Base-by-base conservation (phyloP, 805 yeast genomes). In the Cyberlindnera maritima region DNA sequence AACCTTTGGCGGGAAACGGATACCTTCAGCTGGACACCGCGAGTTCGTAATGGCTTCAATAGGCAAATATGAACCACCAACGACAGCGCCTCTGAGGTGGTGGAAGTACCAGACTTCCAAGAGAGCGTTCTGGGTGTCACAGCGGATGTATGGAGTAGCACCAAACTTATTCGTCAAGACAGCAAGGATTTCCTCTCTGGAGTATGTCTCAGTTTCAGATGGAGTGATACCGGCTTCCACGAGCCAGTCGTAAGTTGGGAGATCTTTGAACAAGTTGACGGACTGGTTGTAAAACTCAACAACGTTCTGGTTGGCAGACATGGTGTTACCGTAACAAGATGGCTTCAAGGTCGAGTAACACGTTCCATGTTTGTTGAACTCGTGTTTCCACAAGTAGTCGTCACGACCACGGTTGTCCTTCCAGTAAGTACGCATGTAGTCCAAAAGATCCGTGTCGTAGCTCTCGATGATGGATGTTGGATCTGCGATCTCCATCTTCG, bases 21-120 rank as follows among this genome's bases (percentile, higher is more conserved):
- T 85, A 3, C 91, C 92, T 6, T 66, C 54, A 2, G 69, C 75
- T 3, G 89, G 90, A 66, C 98, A 92, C 43, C 77, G 74, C 4
- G 85, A 70, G 28, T 71, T 65, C 17, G 75, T 60, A 45, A 80
- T 57, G 2, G 84, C 61, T 43, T 86, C 88, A 37, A 85, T 79
- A 17, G 83, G 81, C 21, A 70, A 63, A 61, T 83, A 89, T 26
- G 77, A 67, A 37, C 89, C 92, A 37, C 74, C 70, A 46, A 80
- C 70, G 2, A 88, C 72, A 1, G 91, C 79, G 2, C 97, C 97
- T 57, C 76, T 71, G 43, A 89, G 71, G 51, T 80, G 73, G 69
- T 85, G 85, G 68, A 78, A 54, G 47, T 54, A 54, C 57, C 57
- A 51, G 32, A 54, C 48, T 29, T 54, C 57, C 25, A 41, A 11